Evolutionary conservation across 1,284 basidiomycete species (phyloP).

Genomic region (Ceratobasidium sp.): DNA sequence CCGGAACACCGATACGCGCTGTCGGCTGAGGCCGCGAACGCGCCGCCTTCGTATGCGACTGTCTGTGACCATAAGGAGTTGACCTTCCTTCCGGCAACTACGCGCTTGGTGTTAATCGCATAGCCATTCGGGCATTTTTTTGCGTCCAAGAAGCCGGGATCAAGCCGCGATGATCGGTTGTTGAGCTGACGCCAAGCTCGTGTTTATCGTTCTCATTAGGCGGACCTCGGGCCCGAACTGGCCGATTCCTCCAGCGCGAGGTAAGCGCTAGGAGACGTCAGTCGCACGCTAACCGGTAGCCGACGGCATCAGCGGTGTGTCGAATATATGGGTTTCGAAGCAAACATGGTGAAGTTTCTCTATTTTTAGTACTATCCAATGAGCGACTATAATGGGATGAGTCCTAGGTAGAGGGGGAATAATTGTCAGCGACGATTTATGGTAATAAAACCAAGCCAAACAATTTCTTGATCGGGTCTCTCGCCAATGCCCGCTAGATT

Average conservation of each 20-base stretch:
- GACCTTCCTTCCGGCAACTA: background rate
- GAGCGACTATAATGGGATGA: background rate
- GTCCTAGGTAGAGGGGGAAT: background rate
- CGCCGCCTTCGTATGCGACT: conserved; percentile 20
- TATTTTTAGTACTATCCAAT: too few species aligned
- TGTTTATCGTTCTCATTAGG: background rate
- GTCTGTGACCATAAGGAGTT: background rate
- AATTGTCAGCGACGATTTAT: background rate
- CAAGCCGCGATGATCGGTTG: background rate
- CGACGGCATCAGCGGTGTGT: too few species aligned
- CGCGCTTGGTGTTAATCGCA: background rate
- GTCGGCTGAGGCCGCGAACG: conserved; percentile 11
- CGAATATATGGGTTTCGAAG: too few species aligned
- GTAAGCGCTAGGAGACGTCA: background rate
- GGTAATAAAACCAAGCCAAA: background rate
- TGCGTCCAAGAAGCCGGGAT: background rate
- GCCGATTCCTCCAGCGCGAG: background rate
- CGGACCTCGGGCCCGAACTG: background rate
- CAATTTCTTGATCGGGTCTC: conserved; percentile 1
- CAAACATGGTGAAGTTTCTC: too few species aligned
- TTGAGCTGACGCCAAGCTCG: background rate
- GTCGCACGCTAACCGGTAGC: background rate
- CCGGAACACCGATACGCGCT: background rate
- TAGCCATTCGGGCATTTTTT: background rate
- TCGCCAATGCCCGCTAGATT: background rate